Conservation (phyloP, 805 yeast genomes). For the Barnettozyma californica region DNA sequence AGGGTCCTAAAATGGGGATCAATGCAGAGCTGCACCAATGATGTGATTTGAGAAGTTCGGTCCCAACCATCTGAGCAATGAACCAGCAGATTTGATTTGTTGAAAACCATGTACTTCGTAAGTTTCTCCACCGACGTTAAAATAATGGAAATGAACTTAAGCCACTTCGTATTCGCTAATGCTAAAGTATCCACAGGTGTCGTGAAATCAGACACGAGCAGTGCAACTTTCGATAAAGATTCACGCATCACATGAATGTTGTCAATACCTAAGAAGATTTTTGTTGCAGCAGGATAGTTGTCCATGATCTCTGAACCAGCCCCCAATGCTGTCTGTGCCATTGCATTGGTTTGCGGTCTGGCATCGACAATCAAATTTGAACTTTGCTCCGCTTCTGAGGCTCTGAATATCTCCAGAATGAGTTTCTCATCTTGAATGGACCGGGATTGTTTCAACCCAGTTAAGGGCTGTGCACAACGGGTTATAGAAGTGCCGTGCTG, state of each 20-base stretch:
- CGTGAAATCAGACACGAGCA: conserved; percentile 61
- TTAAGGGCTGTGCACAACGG: conserved; percentile 88
- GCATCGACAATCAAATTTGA: conserved; percentile 81
- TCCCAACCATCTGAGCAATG: conserved; percentile 99
- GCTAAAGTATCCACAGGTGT: conserved; percentile 45
- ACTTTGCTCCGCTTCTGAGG: conserved; percentile 36
- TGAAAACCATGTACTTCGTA: conserved; percentile 74
- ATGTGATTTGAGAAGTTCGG: conserved; percentile 83
- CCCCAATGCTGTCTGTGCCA: conserved; percentile 94
- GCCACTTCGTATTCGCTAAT: conserved; percentile 71
- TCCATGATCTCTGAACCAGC: conserved; percentile 98
- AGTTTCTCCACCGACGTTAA: conserved; percentile 73
- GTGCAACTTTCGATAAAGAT: conserved; percentile 57
- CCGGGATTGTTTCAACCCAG: conserved; percentile 81
- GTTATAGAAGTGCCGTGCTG: conserved; percentile 73
- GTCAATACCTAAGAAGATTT: conserved; percentile 84
- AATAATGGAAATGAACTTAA: conserved; percentile 61
- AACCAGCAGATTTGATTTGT: conserved; percentile 74
- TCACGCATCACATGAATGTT: conserved; percentile 95
- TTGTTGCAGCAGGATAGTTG: conserved; percentile 64
- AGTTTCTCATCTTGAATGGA: conserved; percentile 89
- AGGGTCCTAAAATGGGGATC: conserved; percentile 88
- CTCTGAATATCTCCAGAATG: conserved; percentile 63
- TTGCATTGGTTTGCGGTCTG: conserved; percentile 88
- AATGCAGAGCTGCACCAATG: conserved; percentile 77